phyloP scores from a whole-genome alignment of 352 stramenopile genomes.

The Pythium phragmiticola region DNA sequence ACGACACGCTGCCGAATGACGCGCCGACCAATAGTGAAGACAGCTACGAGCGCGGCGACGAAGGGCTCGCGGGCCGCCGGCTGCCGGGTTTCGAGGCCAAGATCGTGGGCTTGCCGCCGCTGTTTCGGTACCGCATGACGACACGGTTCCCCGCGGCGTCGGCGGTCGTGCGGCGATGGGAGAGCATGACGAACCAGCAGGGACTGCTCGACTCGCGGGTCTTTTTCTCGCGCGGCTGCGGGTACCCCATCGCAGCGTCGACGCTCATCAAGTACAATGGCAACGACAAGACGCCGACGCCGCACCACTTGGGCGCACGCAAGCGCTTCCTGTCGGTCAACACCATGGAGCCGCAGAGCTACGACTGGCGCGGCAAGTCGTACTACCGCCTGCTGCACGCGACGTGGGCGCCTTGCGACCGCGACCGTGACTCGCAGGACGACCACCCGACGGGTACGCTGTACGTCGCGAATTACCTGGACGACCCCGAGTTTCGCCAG shows the following conservation, averaged over 20 bases:
- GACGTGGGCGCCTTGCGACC: constrained; percentile 69
- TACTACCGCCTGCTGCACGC: constrained; percentile 84
- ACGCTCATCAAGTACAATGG: constrained; percentile 88
- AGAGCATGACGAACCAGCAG: constrained; percentile 59
- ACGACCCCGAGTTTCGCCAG: constrained; percentile 83
- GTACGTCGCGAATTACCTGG: constrained; percentile 81
- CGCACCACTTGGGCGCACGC: constrained; percentile 16
- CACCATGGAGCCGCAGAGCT: constrained; percentile 52
- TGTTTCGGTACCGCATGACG: constrained; percentile 75
- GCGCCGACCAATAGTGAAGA: not conserved
- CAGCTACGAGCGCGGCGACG: constrained; percentile 17
- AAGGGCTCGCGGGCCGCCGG: constrained; percentile 59
- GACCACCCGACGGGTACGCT: constrained; percentile 47
- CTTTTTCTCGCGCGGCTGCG: constrained; percentile 83
- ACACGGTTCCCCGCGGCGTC: constrained; percentile 77
- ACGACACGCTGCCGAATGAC: not conserved
- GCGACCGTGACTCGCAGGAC: constrained; percentile 74
- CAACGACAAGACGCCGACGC: constrained; percentile 50
- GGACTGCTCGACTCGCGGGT: constrained; percentile 66
- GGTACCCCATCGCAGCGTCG: constrained; percentile 78
- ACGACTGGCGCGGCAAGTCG: constrained; percentile 85
- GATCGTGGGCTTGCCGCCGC: constrained; percentile 55
- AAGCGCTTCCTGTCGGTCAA: constrained; percentile 61
- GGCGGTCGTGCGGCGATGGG: constrained; percentile 78
- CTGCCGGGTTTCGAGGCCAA: constrained; percentile 70